A percentile compares a stretch with the other conserved stretches of the same genome.
Conservation (phyloP, 306 rosid species). For the Urtica urens region DNA sequence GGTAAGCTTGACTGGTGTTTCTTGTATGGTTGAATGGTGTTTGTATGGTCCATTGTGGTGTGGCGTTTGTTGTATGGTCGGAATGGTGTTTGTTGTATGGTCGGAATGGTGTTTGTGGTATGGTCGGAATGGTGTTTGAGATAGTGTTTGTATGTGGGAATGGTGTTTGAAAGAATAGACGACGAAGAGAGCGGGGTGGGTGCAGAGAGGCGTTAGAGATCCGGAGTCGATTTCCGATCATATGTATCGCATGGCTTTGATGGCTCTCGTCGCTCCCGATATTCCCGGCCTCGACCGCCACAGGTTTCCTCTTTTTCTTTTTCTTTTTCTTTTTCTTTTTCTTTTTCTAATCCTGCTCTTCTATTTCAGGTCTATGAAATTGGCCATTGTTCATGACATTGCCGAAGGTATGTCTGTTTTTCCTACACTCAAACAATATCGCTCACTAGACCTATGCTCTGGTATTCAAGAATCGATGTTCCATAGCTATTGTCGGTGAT, state of each 20-base stretch:
- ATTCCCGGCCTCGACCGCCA: conserved; percentile 66
- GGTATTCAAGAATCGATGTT: conserved; percentile 6
- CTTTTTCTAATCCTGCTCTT: background rate
- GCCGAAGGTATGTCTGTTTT: conserved; percentile 50
- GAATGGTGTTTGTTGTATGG: no score
- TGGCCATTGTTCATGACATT: conserved; percentile 91
- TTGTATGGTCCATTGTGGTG: no score
- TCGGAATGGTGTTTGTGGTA: no score
- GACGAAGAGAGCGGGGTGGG: conserved; percentile 83
- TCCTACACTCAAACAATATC: background rate
- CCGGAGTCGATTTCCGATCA: conserved; percentile 91
- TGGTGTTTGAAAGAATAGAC: conserved; percentile 25
- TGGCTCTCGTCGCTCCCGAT: conserved; percentile 81
- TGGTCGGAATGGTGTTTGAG: no score
- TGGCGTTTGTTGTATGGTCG: no score
- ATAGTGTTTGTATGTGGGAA: conserved; percentile 10
- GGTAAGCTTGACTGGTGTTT: conserved; percentile 19
- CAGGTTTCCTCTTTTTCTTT: conserved; percentile 33
- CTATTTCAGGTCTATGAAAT: conserved; percentile 64
- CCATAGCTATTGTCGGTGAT: conserved; percentile 88
- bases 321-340: background rate
- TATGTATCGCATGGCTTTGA: conserved; percentile 81
- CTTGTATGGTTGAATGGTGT: conserved; percentile 8
- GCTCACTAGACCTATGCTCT: no score
- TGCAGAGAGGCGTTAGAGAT: conserved; percentile 39